phyloP scores from a whole-genome alignment of 805 yeast genomes.

The Geotrichum ghanense region DNA sequence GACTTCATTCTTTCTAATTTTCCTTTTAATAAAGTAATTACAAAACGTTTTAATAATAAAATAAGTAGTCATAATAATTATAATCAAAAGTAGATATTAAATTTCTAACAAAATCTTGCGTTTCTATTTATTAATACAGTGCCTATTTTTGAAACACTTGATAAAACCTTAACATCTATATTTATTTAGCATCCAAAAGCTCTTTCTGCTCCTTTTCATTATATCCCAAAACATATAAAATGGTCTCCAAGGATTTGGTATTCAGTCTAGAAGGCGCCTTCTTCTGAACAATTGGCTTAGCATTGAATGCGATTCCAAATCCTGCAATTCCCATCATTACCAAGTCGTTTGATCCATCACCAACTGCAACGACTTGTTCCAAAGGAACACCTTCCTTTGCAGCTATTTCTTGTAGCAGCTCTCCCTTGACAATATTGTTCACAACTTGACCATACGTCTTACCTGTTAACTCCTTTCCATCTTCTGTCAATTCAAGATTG shows the following conservation, averaged over 20 bases:
- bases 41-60: too few relatives aligned
- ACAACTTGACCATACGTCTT: constrained; percentile 70
- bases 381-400: constrained; percentile 21
- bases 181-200: constrained; percentile 4
- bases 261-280: constrained; percentile 78
- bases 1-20: too few relatives aligned
- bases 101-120: too few relatives aligned
- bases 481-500: constrained; percentile 31
- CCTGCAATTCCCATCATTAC: constrained; percentile 89
- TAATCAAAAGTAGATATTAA: too few relatives aligned
- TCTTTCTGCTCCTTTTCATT: constrained; percentile 14
- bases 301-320: constrained; percentile 94
- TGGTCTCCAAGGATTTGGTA: constrained; percentile 58
- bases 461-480: constrained; percentile 52
- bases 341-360: constrained; percentile 96
- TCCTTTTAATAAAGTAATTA: too few relatives aligned
- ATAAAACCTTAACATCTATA: too few relatives aligned
- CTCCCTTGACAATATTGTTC: constrained; percentile 76
- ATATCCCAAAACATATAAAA: constrained; percentile 67
- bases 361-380: constrained; percentile 64
- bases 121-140: too few relatives aligned
- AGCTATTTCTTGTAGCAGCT: constrained; percentile 42
- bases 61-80: too few relatives aligned
- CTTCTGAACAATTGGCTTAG: constrained; percentile 82
- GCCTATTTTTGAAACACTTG: too few relatives aligned